phyloP scores from a whole-genome alignment of 139 green algal species.

The Chloropicon primus region DNA sequence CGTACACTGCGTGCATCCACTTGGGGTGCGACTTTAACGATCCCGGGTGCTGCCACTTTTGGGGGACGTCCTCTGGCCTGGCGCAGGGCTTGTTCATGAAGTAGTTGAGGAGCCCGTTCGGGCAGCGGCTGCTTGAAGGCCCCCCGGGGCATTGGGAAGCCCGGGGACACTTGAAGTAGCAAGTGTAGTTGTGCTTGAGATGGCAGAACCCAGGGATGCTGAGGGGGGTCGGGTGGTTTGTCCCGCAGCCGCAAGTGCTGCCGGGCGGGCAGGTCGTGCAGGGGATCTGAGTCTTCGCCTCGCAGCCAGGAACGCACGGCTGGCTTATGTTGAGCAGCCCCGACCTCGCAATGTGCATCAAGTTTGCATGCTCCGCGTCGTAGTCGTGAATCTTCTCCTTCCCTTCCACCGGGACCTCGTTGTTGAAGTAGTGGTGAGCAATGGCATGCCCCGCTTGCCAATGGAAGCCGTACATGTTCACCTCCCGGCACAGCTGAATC shows the following conservation, averaged over 20 bases:
- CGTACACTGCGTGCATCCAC: background rate
- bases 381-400: conserved; percentile 17
- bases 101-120: background rate
- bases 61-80: background rate
- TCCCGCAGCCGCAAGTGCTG: conserved; percentile 11
- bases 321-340: conserved; percentile 7
- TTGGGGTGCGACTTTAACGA: background rate
- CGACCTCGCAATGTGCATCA: conserved; percentile 5
- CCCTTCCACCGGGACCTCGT: conserved; percentile 1
- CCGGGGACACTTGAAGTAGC: conserved; percentile 9
- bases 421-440: conserved; percentile 3
- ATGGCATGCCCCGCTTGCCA: conserved; percentile 9
- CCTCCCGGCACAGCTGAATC: conserved; percentile 8
- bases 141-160: background rate
- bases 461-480: conserved; percentile 21
- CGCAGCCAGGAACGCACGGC: conserved; percentile 18
- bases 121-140: conserved; percentile 3
- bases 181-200: conserved; percentile 14
- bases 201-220: conserved; percentile 22
- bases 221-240: conserved; percentile 5
- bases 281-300: conserved; percentile 7
- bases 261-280: conserved; percentile 10
- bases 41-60: background rate
- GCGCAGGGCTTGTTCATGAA: background rate
- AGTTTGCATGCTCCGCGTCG: conserved; percentile 7